phyloP scores from a whole-genome alignment of 176 grass and related monocot genomes.

The Oryza punctata region DNA sequence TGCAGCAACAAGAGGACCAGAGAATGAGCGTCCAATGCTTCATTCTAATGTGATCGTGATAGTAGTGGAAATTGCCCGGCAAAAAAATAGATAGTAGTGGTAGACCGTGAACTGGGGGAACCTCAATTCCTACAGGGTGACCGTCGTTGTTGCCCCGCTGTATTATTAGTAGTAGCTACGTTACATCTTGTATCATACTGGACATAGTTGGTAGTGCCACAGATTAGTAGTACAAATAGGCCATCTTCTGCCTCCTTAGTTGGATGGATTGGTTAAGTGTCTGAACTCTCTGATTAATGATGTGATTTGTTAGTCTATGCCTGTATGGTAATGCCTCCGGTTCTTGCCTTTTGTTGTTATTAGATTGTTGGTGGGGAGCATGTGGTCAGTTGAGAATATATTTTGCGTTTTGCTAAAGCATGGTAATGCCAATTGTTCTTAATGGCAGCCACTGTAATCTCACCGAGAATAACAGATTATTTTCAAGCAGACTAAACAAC shows the following conservation, averaged over 20 bases:
- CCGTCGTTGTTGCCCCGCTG: background rate
- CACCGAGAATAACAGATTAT: background rate
- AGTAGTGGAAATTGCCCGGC: too few species aligned
- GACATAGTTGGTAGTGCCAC: background rate
- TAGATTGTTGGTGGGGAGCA: background rate
- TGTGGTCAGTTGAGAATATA: background rate
- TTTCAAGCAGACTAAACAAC: background rate
- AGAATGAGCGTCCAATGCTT: slow-evolving; percentile 1
- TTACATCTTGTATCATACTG: background rate
- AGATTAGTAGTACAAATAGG: background rate
- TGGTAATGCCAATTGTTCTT: too few species aligned
- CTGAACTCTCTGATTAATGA: background rate
- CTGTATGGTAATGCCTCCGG: background rate
- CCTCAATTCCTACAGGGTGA: background rate
- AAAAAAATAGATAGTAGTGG: background rate
- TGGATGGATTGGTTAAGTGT: background rate
- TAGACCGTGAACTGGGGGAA: slow-evolving; percentile 5
- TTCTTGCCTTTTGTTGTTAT: background rate
- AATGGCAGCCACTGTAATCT: background rate
- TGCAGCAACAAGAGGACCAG: slow-evolving; percentile 66
- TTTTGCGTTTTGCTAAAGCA: background rate
- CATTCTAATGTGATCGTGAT: slow-evolving; percentile 19
- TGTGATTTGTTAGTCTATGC: slow-evolving; percentile 1
- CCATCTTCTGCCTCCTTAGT: background rate
- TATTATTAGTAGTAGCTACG: slow-evolving; percentile 6